Percentiles rank a stretch among this genome's conserved stretches.
phyloP scores from a whole-genome alignment of 1,139 yeast genomes.

The Suhomyces bokatorum region DNA sequence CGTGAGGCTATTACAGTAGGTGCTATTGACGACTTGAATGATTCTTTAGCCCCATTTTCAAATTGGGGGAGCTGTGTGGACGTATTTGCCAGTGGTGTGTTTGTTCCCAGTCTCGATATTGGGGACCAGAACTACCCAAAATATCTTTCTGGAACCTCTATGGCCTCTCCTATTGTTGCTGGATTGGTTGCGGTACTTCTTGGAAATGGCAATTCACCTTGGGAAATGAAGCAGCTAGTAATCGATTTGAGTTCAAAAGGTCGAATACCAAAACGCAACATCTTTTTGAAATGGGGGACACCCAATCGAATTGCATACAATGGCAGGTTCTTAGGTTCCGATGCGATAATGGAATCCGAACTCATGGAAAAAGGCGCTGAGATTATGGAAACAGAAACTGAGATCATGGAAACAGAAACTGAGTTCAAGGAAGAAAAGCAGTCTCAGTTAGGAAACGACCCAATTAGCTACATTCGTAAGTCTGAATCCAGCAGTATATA shows the following conservation, averaged over 20 bases:
- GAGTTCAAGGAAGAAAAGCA: background rate
- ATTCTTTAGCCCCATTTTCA: slow-evolving; percentile 69
- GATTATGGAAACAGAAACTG: background rate
- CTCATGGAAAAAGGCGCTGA: background rate
- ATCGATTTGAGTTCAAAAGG: slow-evolving; percentile 37
- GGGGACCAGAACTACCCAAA: slow-evolving; percentile 30
- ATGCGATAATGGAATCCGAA: background rate
- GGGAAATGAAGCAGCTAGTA: slow-evolving; percentile 40
- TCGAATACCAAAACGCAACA: slow-evolving; percentile 36
- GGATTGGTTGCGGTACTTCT: slow-evolving; percentile 69
- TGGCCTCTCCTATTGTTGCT: slow-evolving; percentile 80
- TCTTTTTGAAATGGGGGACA: slow-evolving; percentile 33
- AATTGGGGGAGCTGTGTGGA: slow-evolving; percentile 92
- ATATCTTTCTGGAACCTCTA: slow-evolving; percentile 77
- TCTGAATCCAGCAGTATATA: too few species aligned
- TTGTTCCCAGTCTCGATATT: slow-evolving; percentile 50
- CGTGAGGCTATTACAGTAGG: slow-evolving; percentile 76
- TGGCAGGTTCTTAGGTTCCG: slow-evolving; percentile 19
- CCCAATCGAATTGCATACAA: slow-evolving; percentile 45
- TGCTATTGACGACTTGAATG: slow-evolving; percentile 75
- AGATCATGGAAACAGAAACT: background rate
- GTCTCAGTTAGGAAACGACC: too few species aligned
- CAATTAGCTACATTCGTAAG: too few species aligned
- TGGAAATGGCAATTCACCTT: slow-evolving; percentile 55
- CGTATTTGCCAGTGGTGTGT: slow-evolving; percentile 78